These are phyloP conservation scores for Termitomyces sp. DNA, from an alignment of 768 basidiomycete genomes.

Conservation along the genomic window DNA sequence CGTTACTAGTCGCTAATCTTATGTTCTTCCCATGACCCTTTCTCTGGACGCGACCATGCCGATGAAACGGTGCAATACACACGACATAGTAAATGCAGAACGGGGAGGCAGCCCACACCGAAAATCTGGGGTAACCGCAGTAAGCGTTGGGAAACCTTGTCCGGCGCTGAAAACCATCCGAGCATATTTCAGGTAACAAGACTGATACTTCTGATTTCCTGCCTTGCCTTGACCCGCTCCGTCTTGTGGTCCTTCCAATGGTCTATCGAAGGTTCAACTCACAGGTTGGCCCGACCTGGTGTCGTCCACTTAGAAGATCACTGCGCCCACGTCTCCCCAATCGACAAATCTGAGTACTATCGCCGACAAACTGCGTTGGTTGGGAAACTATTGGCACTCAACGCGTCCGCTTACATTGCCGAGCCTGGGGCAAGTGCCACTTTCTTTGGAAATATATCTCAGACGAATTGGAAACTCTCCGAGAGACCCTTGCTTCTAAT, in stretches of 20 bases:
- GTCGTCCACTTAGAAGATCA: conserved; percentile 22
- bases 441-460: conserved; percentile 73
- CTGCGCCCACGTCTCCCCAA: conserved; percentile 47
- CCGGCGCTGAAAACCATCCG: not conserved
- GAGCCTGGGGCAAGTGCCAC: conserved; percentile 73
- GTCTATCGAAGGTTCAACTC: not conserved
- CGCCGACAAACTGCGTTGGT: conserved; percentile 55
- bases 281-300: not conserved
- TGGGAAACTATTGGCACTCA: conserved; percentile 39
- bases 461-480: conserved; percentile 60
- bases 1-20: not conserved
- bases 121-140: not conserved
- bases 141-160: not conserved
- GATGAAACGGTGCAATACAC: not conserved
- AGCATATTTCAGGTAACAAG: not conserved
- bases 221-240: not conserved
- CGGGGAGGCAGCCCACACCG: not conserved
- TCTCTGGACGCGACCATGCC: not conserved
- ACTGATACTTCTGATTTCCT: not conserved
- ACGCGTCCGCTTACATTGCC: conserved; percentile 68
- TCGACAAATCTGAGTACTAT: conserved; percentile 40
- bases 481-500: conserved; percentile 78
- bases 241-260: not conserved
- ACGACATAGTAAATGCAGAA: not conserved
- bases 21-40: not conserved